Percentiles rank a stretch among this genome's conserved stretches.
Evolutionary conservation across 495 filamentous ascomycete genomes (phyloP).

Genomic region (Trichoderma asperelloides): DNA sequence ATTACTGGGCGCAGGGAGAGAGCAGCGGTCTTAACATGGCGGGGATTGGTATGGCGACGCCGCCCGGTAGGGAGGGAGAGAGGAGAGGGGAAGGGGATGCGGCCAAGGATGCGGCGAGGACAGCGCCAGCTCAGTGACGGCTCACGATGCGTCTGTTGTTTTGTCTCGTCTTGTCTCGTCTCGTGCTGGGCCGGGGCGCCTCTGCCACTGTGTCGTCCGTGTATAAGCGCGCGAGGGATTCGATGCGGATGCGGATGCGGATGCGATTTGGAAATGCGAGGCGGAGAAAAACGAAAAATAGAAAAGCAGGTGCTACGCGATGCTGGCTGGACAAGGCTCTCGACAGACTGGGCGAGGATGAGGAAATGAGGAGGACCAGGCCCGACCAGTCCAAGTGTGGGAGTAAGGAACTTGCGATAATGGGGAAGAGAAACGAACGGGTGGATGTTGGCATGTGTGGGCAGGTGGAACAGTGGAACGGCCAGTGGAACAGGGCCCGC

Average conservation of each 20-base stretch:
- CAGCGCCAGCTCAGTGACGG: background rate
- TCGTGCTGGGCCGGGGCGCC: background rate
- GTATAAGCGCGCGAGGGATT: background rate
- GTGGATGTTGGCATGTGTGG: background rate
- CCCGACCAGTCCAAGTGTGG: background rate
- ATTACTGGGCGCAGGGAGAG: conserved; percentile 6
- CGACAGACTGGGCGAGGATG: background rate
- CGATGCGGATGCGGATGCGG: background rate
- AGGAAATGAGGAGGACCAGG: background rate
- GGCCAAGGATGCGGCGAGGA: background rate
- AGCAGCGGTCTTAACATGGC: conserved; percentile 5
- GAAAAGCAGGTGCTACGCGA: background rate
- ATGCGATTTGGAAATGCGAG: background rate
- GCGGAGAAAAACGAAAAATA: background rate
- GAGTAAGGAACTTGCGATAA: background rate
- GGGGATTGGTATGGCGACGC: background rate
- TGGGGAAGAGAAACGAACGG: background rate
- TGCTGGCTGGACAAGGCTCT: background rate
- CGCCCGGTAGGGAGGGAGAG: background rate
- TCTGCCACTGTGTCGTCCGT: background rate
- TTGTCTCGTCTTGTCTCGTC: background rate
- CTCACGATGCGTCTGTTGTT: background rate
- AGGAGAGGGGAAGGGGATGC: background rate
- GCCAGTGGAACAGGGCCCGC: conserved; percentile 4
- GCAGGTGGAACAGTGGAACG: background rate